Base-by-base conservation (phyloP, 495 filamentous ascomycete species). In the Xylaria longipes region DNA sequence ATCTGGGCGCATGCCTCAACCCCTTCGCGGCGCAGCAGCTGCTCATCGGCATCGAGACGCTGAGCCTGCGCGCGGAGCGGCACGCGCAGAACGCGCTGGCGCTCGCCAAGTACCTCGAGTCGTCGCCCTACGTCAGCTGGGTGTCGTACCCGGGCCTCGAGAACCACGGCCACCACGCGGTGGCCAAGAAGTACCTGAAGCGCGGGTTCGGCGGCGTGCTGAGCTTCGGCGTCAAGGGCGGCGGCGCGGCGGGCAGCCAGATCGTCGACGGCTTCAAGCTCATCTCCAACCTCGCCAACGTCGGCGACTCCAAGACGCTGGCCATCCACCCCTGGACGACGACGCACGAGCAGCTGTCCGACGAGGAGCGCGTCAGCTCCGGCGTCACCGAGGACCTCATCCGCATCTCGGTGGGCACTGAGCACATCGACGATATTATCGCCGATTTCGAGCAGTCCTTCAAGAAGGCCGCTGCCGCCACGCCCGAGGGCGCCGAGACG, bases 341-440 rank as follows among this genome's bases (percentile, higher is more conserved):
- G 22, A 99, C 96, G 12, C 96, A 99, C 81, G 94, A 98, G 85
- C 96, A 98, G 82, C 87, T 98, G 41, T 88, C 85, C 20, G 93
- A 97, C 15, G 87, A 94, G 79, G 96, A 99, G 86, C 91, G 90
- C 80, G 77, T 87, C 27, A 89, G 87, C 76, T 94, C 92, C 17
- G 96, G 96, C 68, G 94, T 95, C 58, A 97, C 91, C 0, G 93
- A 95, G 83, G 96, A 99, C 80, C 88, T 92, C 15, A 97, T 99
- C 82, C 92, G 96, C 70, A 97, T 98, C 78, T 98, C 97, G 0
- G 95, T 99, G 72, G 96, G 96, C 58, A 97, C 91, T 0, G 96
- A 99, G 84, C 94, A 98, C 81, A 97, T 99, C 76, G 95, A 98
- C 83, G 96, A 99, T 78, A 99, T 99, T 75, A 95, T 98, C 78